Conservation (phyloP, 169 alveolate genomes). For the Blepharisma undulans region DNA sequence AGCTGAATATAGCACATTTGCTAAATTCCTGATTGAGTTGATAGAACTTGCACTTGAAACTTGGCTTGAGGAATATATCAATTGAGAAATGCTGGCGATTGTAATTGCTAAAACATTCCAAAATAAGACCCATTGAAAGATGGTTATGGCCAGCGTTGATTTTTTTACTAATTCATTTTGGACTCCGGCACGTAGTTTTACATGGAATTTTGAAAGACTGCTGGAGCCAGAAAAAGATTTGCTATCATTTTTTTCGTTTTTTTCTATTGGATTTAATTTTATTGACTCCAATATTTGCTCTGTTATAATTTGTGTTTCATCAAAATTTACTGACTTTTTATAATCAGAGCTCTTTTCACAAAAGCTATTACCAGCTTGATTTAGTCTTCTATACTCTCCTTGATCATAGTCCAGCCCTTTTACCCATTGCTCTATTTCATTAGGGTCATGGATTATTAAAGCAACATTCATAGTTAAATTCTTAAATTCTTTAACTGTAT, state of each 20-base stretch:
- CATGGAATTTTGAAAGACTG: not conserved
- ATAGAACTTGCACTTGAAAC: not conserved
- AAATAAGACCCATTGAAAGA: not conserved
- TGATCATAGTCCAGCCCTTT: not conserved
- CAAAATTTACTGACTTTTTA: not conserved
- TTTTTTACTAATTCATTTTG: not conserved
- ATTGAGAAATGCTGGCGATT: not conserved
- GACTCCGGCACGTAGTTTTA: not conserved
- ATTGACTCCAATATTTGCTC: not conserved
- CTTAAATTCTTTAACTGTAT: not conserved
- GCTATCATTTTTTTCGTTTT: not conserved
- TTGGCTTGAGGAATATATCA: not conserved
- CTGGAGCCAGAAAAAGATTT: not conserved
- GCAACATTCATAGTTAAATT: not conserved
- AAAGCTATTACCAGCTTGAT: not conserved
- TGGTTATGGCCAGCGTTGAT: not conserved
- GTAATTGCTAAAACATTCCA: not conserved
- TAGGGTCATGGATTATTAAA: not conserved
- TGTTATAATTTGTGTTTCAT: not conserved
- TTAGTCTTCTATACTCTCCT: not conserved
- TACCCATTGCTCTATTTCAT: not conserved
- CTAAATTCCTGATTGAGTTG: not conserved
- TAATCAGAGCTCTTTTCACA: not conserved
- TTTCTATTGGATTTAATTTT: not conserved
- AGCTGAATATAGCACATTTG: not conserved